A percentile compares a stretch with the other conserved stretches of the same genome.
Conservation (phyloP, 1,284 basidiomycete genomes). For the Papiliotrema flavescens region DNA sequence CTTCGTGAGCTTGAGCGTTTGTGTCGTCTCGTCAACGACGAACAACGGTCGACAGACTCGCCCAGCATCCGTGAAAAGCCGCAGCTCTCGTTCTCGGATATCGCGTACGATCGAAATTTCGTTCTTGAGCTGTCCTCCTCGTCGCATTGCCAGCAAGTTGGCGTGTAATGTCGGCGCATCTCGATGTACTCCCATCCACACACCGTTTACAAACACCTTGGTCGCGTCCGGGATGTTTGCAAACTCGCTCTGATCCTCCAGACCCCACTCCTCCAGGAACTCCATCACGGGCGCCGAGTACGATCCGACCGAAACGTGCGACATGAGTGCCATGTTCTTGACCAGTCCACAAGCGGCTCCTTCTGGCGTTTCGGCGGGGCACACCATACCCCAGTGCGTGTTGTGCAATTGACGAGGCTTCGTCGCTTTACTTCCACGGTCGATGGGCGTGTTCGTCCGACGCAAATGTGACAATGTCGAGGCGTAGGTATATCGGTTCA, state of each 20-base stretch:
- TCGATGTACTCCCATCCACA: slow-evolving; percentile 99
- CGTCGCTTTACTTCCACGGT: slow-evolving; percentile 97
- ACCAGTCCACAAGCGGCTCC: slow-evolving; percentile 98
- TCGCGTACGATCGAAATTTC: slow-evolving; percentile 97
- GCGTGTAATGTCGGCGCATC: slow-evolving; percentile 88
- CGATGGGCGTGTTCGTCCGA: slow-evolving; percentile 96
- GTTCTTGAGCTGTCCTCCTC: slow-evolving; percentile 92
- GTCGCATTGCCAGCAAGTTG: slow-evolving; percentile 85
- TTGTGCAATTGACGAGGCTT: slow-evolving; percentile 99
- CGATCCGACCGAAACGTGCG: slow-evolving; percentile 96
- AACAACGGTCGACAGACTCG: slow-evolving; percentile 95
- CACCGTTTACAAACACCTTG: slow-evolving; percentile 98
- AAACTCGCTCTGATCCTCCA: slow-evolving; percentile 88
- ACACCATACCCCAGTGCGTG: slow-evolving; percentile 99
- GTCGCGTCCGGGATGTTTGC: slow-evolving; percentile 79
- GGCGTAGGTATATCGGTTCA: slow-evolving; percentile 98
- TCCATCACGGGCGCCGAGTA: slow-evolving; percentile 95
- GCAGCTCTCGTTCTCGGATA: slow-evolving; percentile 90
- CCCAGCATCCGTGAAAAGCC: slow-evolving; percentile 94
- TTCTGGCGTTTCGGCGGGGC: slow-evolving; percentile 98
- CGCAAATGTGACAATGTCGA: slow-evolving; percentile 97
- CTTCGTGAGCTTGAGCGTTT: slow-evolving; percentile 74
- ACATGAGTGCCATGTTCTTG: slow-evolving; percentile 97
- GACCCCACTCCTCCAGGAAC: slow-evolving; percentile 97
- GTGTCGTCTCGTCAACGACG: slow-evolving; percentile 82